phyloP scores from a whole-genome alignment of 164 flowering plant genomes.

The Malania oleifera region DNA sequence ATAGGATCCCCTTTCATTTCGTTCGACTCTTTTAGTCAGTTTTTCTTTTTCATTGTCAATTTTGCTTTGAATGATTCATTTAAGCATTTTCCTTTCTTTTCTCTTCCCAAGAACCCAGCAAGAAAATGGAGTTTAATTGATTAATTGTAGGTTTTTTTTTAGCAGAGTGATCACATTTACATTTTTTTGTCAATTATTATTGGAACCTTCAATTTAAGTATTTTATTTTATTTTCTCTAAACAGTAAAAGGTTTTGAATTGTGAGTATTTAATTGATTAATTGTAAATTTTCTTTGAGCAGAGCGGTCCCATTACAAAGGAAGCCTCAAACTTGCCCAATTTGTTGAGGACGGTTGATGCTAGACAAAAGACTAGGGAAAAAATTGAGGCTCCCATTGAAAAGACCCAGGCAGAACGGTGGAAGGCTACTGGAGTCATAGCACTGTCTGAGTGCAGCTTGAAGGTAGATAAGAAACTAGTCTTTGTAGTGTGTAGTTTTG shows the following conservation, averaged over 20 bases:
- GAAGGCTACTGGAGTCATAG: conserved; percentile 72
- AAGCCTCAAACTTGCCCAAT: conserved; percentile 26
- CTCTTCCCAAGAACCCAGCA: no score
- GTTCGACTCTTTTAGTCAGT: no score
- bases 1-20: no score
- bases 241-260: not conserved
- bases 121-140: no score
- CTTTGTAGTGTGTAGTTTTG: not conserved
- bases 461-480: conserved; percentile 36
- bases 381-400: conserved; percentile 21
- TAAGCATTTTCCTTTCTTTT: not conserved
- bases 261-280: not conserved
- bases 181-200: not conserved
- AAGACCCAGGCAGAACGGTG: conserved; percentile 54
- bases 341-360: conserved; percentile 21
- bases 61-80: no score
- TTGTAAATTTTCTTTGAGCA: conserved; percentile 18
- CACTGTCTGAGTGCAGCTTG: conserved; percentile 49
- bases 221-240: no score
- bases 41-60: no score
- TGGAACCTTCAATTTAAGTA: no score
- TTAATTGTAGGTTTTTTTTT: no score
- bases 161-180: no score
- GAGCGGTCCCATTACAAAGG: conserved; percentile 72
- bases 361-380: conserved; percentile 7